A percentile compares a stretch with the other conserved stretches of the same genome.
Evolutionary conservation across 257 asterid species (phyloP).

Genomic region (Salvia hispanica): DNA sequence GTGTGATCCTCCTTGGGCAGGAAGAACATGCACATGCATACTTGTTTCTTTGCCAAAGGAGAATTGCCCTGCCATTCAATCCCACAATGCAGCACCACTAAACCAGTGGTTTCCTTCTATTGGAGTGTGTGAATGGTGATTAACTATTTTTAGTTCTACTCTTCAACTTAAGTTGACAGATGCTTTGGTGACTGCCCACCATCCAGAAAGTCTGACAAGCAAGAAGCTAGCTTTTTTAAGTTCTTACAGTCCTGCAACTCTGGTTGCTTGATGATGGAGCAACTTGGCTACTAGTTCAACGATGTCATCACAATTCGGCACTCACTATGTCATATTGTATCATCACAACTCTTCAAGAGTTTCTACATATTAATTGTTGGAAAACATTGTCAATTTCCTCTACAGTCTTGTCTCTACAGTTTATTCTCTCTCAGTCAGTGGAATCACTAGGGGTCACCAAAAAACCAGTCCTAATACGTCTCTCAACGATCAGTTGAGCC

Average conservation of each 20-base stretch:
- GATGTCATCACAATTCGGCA: too few species aligned
- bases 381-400: too few species aligned
- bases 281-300: too few species aligned
- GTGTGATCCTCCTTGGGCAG: slow-evolving; percentile 56
- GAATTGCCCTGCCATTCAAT: slow-evolving; percentile 76
- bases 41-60: slow-evolving; percentile 64
- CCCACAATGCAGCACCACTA: slow-evolving; percentile 42
- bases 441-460: slow-evolving; percentile 8
- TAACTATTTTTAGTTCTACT: neutral
- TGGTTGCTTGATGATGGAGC: too few species aligned
- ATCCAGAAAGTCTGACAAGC: too few species aligned
- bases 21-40: slow-evolving; percentile 50
- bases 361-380: neutral
- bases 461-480: neutral
- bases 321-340: too few species aligned
- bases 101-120: neutral
- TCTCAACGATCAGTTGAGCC: neutral
- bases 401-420: slow-evolving; percentile 11
- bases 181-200: too few species aligned
- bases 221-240: too few species aligned
- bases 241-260: too few species aligned
- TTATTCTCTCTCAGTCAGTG: neutral
- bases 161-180: slow-evolving; percentile 8
- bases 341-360: slow-evolving; percentile 2
- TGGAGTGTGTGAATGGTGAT: neutral